Evolutionary conservation across 345 rosid species (phyloP), one percentile per base, ranked within the genome.

Genomic region (Salix suchowensis): DNA sequence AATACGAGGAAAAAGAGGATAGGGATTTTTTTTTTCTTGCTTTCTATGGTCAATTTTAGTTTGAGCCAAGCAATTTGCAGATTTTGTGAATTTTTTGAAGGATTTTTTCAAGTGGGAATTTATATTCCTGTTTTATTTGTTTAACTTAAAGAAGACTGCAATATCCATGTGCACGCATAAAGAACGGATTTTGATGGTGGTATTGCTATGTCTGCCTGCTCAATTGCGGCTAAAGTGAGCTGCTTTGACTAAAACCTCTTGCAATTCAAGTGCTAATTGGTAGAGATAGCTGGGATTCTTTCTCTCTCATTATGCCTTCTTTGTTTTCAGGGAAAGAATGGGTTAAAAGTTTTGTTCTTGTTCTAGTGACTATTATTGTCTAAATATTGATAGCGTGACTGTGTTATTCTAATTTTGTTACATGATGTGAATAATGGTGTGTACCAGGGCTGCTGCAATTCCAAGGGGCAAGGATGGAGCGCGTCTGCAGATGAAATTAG

Each of bases 401-500:
- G 23, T 15, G n/a, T 34, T 44, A 58, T 64, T 55, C 77, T 76
- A 58, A 72, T 72, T 58, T 48, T 50, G 69, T 48, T 24, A 9
- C 19, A 28, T 66, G 10, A 34, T 44, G 15, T 58, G 54, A 44
- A 68, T 14, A 72, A 34, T 62, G 68, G 58, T 68, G 58, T 68
- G 67, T 23, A 54, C 61, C 76, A 96, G 99, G 84, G 96, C 99
- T 72, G 88, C 91, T 72, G 89, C 91, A 78, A 92, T 96, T 79
- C 99, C 99, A 13, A 88, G 85, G 83, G 93, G 87, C 23, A 93
- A 93, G 79, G 85, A 88, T 28, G 95, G 97, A 61, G 88, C 87
- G 0, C 87, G 82, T 9, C 87, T 96, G 73, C 94, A 90, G 80
- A 91, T 96, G 99, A 93, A 93, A 85, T 76, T 96, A 87, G 93